phyloP scores from a whole-genome alignment of 768 basidiomycete genomes.

The Podaxis carcinomalis region DNA sequence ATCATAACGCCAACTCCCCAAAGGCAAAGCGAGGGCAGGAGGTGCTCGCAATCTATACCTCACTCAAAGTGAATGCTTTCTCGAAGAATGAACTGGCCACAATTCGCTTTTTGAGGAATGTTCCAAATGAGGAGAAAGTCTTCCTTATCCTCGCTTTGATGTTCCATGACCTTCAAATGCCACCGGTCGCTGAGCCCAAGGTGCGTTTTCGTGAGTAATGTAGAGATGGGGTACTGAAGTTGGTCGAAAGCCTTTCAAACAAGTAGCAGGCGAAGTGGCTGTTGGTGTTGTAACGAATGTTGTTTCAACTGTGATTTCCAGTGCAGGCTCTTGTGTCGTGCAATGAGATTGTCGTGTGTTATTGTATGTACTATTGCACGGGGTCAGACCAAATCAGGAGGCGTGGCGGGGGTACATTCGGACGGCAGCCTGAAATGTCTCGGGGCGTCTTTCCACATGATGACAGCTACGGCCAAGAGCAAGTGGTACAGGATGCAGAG shows the following conservation, averaged over 20 bases:
- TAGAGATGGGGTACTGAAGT: neutral
- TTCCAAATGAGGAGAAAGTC: slow-evolving; percentile 16
- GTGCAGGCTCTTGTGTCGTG: neutral
- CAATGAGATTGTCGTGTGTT: neutral
- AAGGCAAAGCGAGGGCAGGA: slow-evolving; percentile 13
- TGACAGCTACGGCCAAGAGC: slow-evolving; percentile 23
- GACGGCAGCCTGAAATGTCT: neutral
- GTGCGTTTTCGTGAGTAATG: slow-evolving; percentile 2
- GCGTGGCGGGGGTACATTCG: neutral
- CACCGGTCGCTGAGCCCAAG: slow-evolving; percentile 9
- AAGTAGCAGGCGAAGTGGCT: slow-evolving; percentile 4
- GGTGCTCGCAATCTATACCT: slow-evolving; percentile 12
- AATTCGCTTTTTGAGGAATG: slow-evolving; percentile 11
- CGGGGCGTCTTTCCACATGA: slow-evolving; percentile 48
- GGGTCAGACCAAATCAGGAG: neutral
- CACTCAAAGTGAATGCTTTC: slow-evolving; percentile 11
- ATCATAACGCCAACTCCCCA: neutral
- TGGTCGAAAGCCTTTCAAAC: neutral
- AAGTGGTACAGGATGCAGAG: neutral
- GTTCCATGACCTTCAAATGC: slow-evolving; percentile 12
- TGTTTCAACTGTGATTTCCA: slow-evolving; percentile 4
- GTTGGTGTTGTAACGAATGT: slow-evolving; percentile 1
- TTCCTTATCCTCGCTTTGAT: slow-evolving; percentile 15
- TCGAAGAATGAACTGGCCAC: slow-evolving; percentile 16
- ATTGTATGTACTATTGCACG: neutral